Percentiles rank a stretch among this genome's conserved stretches.
Conservation (phyloP, 352 stramenopile species). For the Globisporangium viniferum region DNA sequence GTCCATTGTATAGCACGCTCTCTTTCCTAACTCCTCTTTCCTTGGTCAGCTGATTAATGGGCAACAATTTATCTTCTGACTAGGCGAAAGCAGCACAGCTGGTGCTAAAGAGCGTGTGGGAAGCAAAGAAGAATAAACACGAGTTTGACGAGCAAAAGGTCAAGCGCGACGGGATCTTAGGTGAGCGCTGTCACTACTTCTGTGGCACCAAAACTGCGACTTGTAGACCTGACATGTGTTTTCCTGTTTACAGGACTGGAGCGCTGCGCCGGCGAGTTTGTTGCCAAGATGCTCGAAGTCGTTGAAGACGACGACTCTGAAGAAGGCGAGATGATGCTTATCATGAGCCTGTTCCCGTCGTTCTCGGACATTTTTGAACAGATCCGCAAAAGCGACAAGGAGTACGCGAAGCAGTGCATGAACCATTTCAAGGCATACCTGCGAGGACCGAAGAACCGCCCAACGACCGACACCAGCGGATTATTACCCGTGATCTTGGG, state of each 20-base stretch:
- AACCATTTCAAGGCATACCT: conserved; percentile 85
- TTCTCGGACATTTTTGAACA: conserved; percentile 87
- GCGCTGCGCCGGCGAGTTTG: conserved; percentile 80
- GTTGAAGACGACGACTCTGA: conserved; percentile 77
- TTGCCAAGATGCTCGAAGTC: conserved; percentile 85
- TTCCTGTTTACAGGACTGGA: conserved; percentile 49
- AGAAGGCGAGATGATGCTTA: conserved; percentile 75
- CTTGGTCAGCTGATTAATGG: conserved; percentile 2
- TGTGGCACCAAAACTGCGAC: neutral
- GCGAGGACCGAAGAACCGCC: conserved; percentile 80
- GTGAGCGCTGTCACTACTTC: conserved; percentile 23
- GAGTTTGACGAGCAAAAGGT: conserved; percentile 80
- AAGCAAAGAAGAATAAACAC: conserved; percentile 75
- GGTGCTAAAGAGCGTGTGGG: conserved; percentile 58
- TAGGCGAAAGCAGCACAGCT: conserved; percentile 68
- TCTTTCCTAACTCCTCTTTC: conserved; percentile 14
- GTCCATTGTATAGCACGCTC: neutral
- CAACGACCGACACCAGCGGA: conserved; percentile 65
- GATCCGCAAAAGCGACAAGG: conserved; percentile 68
- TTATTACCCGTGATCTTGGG: conserved; percentile 68
- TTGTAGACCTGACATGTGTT: neutral
- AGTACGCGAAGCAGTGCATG: conserved; percentile 85
- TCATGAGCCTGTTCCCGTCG: conserved; percentile 85
- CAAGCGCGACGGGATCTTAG: conserved; percentile 77
- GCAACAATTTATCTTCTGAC: conserved; percentile 1